Percentiles rank a stretch among this genome's conserved stretches.
These are phyloP conservation scores for Zelopaecilomyces penicillatus DNA, from an alignment of 2,329 filamentous ascomycete genomes.

Conservation along the genomic window DNA sequence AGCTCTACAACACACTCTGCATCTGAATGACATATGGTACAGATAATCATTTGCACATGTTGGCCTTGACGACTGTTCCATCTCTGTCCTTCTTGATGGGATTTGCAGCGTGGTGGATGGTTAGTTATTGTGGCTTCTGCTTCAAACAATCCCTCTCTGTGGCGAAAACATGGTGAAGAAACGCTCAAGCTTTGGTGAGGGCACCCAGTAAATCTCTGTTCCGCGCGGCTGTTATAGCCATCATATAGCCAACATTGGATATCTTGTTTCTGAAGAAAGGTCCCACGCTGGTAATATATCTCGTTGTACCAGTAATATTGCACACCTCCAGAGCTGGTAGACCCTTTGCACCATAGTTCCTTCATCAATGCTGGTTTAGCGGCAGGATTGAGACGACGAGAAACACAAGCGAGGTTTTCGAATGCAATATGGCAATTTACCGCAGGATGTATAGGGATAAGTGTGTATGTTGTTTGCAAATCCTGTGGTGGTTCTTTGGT, in stretches of 20 bases:
- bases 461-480: background rate
- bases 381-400: background rate
- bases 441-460: constrained; percentile 1
- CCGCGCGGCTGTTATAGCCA: background rate
- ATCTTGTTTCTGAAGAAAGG: constrained; percentile 3
- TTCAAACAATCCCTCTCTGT: background rate
- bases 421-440: constrained; percentile 1
- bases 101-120: background rate
- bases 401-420: background rate
- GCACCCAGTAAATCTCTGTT: background rate
- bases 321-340: background rate
- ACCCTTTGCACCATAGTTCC: background rate
- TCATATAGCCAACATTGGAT: background rate
- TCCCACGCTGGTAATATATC: background rate
- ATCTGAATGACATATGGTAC: constrained; percentile 3
- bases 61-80: constrained; percentile 1
- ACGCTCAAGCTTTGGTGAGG: constrained; percentile 2
- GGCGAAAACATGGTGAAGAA: background rate
- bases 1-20: constrained; percentile 2
- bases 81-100: background rate
- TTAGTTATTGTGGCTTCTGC: background rate
- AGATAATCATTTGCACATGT: background rate
- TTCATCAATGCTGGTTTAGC: background rate
- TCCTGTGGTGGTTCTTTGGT: background rate
- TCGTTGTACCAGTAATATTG: constrained; percentile 1